Base-by-base conservation (phyloP, 371 early-diverging fungal genomes). In the Mortierella sp. region DNA sequence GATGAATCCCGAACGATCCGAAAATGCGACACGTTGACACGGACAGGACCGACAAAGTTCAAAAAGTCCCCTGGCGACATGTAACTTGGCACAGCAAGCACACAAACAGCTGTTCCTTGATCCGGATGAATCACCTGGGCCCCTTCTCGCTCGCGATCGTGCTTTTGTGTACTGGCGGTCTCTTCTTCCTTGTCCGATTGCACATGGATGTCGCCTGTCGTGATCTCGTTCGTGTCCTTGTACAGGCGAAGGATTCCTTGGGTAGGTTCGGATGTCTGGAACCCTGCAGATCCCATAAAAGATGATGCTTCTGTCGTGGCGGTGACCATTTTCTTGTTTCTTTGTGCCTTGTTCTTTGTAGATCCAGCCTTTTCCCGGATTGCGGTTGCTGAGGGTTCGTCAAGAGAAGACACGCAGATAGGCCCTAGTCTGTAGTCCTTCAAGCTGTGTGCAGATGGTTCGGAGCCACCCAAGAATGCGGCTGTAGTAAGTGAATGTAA, bases 11-110 rank as follows among this genome's bases (percentile, higher is more conserved):
- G 81, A 23, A 95, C 81, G 52, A 93, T 86, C 31, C 93, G 86
- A 59, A 91, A 83, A 53, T 92, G 90, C 2, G 85, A 72, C 13
- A 91, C 85, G 19, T 79, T 72, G 2, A 82, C 65, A 16, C 82
- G 84, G 8, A 81, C 80, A 23, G 89, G 81, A 1, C 92, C 95
- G 3, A 94, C 84, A 81, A 94, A 95, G 4, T 84, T 81, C 24
- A 95, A 78, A 68, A 96, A 91, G 71, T 96, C 98, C 16, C 91
- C 87, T 1, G 95, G 82, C 7, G 92, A 86, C 89, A 95, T 87
- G 80, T 94, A 94, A 0, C 90, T 82, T 0, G 98, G 98, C 1
- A 96, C 94, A 18, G 93, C 95, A 16, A 96, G 81, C 0, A 95
- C 87, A 58, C 89, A 89, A 9, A 95, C 72, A 7, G 88, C 73